phyloP scores from a whole-genome alignment of 306 rosid genomes.

The Glycine soja region DNA sequence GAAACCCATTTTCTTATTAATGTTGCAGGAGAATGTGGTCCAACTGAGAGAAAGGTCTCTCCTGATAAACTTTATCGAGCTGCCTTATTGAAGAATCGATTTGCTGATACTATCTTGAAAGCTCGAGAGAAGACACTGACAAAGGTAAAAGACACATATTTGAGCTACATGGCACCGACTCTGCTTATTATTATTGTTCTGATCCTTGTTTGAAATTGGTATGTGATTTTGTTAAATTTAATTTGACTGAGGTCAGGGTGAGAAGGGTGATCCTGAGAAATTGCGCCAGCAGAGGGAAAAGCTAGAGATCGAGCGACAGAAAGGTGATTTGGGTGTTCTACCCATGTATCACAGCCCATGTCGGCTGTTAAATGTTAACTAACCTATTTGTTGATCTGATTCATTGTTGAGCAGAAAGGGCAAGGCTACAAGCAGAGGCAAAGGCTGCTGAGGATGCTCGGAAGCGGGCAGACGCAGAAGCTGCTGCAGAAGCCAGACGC shows the following conservation, averaged over 20 bases:
- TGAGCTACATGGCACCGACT: constrained; percentile 35
- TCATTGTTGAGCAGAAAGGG: constrained; percentile 66
- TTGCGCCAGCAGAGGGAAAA: constrained; percentile 68
- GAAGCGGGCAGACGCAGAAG: constrained; percentile 68
- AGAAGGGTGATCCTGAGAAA: constrained; percentile 81
- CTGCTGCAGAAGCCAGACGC: constrained; percentile 72
- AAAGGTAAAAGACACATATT: constrained; percentile 57
- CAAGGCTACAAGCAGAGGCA: constrained; percentile 80
- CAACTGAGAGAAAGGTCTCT: constrained; percentile 67
- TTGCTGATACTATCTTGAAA: constrained; percentile 83
- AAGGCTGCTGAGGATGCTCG: constrained; percentile 83
- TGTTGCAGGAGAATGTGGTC: constrained; percentile 50
- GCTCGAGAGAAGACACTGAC: constrained; percentile 76
- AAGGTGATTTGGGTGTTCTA: constrained; percentile 53
- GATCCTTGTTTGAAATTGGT: constrained; percentile 18
- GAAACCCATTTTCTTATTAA: constrained; percentile 35
- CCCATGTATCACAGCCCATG: background rate
- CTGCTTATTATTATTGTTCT: constrained; percentile 23
- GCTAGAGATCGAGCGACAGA: constrained; percentile 65
- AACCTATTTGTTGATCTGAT: constrained; percentile 36
- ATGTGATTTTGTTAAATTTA: constrained; percentile 33
- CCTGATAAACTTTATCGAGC: constrained; percentile 72
- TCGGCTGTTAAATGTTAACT: constrained; percentile 17
- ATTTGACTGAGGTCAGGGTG: constrained; percentile 63
- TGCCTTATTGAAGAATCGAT: constrained; percentile 71